phyloP scores from a whole-genome alignment of 2,329 filamentous ascomycete species.

The Phoma sp. region DNA sequence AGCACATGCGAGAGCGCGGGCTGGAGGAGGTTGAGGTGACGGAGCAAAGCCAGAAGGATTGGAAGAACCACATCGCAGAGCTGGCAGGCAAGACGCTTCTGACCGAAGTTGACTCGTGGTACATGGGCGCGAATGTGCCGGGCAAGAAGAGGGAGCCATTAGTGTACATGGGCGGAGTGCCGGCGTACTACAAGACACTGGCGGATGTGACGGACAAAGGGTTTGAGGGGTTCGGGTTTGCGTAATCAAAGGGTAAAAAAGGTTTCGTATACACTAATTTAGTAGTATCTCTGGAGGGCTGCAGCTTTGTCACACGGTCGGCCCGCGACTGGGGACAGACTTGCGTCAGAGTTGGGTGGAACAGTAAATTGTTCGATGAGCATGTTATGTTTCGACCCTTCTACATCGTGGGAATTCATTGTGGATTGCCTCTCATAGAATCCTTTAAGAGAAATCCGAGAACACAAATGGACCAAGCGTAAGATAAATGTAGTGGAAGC shows the following conservation, averaged over 20 bases:
- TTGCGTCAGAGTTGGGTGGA: too few relatives aligned
- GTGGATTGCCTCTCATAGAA: too few relatives aligned
- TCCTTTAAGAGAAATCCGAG: too few relatives aligned
- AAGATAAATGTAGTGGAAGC: too few relatives aligned
- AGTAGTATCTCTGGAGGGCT: too few relatives aligned
- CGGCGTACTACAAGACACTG: conserved; percentile 29
- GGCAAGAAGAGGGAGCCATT: conserved; percentile 61
- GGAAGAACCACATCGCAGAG: conserved; percentile 58
- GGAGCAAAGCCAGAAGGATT: conserved; percentile 53
- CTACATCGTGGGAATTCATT: too few relatives aligned
- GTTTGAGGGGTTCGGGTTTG: conserved; percentile 25
- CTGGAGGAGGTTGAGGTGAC: conserved; percentile 61
- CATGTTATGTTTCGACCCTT: too few relatives aligned
- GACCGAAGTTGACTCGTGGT: conserved; percentile 58
- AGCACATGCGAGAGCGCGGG: conserved; percentile 54
- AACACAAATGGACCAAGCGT: too few relatives aligned
- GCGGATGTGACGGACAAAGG: conserved; percentile 21
- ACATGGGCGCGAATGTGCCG: conserved; percentile 63
- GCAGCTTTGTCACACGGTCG: too few relatives aligned
- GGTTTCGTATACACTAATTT: too few relatives aligned
- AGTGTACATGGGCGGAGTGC: conserved; percentile 52
- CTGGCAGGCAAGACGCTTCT: conserved; percentile 57
- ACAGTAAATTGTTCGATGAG: too few relatives aligned
- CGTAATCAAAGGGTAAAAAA: neutral
- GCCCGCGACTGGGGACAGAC: too few relatives aligned